Evolutionary conservation across 495 filamentous ascomycete species (phyloP), one percentile per base, ranked within the genome.

Genomic region (Gamarada debralockiae): DNA sequence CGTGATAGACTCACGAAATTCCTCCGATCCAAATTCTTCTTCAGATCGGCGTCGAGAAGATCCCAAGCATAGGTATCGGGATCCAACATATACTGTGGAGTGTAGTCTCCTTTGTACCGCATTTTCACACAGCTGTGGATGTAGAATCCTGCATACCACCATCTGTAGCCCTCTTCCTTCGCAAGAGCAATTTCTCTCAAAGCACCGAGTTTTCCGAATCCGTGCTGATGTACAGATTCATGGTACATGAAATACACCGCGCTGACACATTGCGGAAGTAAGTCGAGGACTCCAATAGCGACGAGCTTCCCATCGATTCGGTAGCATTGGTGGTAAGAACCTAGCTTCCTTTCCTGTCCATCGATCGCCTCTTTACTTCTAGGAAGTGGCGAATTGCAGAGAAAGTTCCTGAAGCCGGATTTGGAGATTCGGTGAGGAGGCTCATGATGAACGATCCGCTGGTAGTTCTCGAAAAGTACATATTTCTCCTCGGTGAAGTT

Each of bases 201-300:
- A 6, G 92, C 93, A 54, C 87, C 86, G 25, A 97, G 70, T 67
- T 97, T 98, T 2, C 93, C 93, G 60, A 95, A 86, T 50, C 82
- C 80, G 77, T 83, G 92, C 18, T 76, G 72, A 50, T 87, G 83
- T 58, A 92, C 84, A 22, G 89, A 87, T 55, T 87, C 82, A 64
- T 96, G 87, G 64, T 98, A 93, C 71, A 96, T 80, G 63, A 97
- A 88, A 66, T 98, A 98, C 31, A 97, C 93, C 17, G 87, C 89
- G 69, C 92, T 97, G 25, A 98, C 89, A 52, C 83, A 85, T 50
- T 87, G 74, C 0, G 92, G 93, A 23, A 97, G 75, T 8, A 97
- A 70, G 65, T 98, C 93, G 27, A 98, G 70, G 9, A 97, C 90
- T 2, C 86, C 87, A 48, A 98, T 79, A 14, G 93, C 93, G 31